These are phyloP conservation scores for Deinandra increscens DNA, from an alignment of 129 eudicot genomes.

Conservation along the genomic window DNA sequence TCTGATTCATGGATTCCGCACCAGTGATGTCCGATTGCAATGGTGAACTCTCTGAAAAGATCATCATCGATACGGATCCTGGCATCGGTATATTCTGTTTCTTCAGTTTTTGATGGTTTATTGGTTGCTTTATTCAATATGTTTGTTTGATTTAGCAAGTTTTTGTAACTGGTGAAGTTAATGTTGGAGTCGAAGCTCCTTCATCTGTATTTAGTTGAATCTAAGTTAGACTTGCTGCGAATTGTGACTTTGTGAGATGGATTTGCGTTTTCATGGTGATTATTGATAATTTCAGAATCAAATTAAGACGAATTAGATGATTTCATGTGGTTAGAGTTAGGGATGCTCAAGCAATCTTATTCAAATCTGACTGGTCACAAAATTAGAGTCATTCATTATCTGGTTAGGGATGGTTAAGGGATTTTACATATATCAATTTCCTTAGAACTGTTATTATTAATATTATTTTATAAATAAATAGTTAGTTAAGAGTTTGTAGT, in stretches of 20 bases:
- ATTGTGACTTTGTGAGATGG: slow-evolving; percentile 1
- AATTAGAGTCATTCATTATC: background rate
- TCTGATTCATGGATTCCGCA: slow-evolving; percentile 6
- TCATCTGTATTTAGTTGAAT: background rate
- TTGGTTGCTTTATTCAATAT: background rate
- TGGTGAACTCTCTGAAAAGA: slow-evolving; percentile 38
- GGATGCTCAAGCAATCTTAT: background rate
- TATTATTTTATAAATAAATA: no score
- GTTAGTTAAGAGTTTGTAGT: no score
- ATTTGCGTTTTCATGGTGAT: background rate
- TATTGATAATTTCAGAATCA: background rate
- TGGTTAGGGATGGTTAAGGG: background rate
- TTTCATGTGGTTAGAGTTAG: slow-evolving; percentile 7
- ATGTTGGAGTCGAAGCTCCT: slow-evolving; percentile 7
- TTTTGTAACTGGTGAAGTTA: background rate
- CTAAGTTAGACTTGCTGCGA: background rate
- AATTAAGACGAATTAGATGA: background rate
- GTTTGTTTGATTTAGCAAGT: background rate
- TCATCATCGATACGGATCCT: slow-evolving; percentile 76
- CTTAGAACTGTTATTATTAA: no score
- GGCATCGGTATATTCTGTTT: slow-evolving; percentile 49
- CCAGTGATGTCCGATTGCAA: background rate
- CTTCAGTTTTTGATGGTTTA: background rate
- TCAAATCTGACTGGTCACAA: background rate
- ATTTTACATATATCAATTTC: background rate